Percentiles rank a stretch among this genome's conserved stretches.
phyloP scores from a whole-genome alignment of 495 filamentous ascomycete genomes.

The Penicillium samsonianum region DNA sequence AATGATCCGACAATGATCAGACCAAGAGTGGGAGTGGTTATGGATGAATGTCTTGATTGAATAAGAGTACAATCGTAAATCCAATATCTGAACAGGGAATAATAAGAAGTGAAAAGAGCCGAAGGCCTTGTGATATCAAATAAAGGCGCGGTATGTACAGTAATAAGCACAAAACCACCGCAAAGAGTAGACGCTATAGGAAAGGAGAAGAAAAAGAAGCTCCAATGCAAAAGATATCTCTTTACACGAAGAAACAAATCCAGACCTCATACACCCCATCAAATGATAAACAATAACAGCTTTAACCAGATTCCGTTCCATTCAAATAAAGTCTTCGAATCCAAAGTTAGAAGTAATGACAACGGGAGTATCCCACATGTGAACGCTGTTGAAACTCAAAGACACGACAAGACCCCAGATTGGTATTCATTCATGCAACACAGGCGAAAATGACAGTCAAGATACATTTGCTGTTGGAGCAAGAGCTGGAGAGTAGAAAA shows the following conservation, averaged over 20 bases:
- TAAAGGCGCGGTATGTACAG: neutral
- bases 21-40: neutral
- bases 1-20: neutral
- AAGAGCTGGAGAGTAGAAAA: conserved; percentile 10
- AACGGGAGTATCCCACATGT: conserved; percentile 19
- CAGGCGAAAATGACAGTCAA: conserved; percentile 16
- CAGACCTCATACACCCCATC: conserved; percentile 19
- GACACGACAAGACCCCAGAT: conserved; percentile 3
- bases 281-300: conserved; percentile 14
- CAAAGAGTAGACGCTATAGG: neutral
- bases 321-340: conserved; percentile 15
- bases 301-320: conserved; percentile 19
- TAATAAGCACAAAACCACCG: neutral
- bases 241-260: neutral
- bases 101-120: neutral
- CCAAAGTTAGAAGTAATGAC: conserved; percentile 12
- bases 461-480: conserved; percentile 19
- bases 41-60: neutral
- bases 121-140: neutral
- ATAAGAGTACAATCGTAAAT: neutral
- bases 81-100: neutral
- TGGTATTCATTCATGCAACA: conserved; percentile 17
- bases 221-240: conserved; percentile 11
- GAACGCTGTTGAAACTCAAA: conserved; percentile 15
- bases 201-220: neutral